Conservation (phyloP, 176 grass and related monocot species). For the Poa pratensis region DNA sequence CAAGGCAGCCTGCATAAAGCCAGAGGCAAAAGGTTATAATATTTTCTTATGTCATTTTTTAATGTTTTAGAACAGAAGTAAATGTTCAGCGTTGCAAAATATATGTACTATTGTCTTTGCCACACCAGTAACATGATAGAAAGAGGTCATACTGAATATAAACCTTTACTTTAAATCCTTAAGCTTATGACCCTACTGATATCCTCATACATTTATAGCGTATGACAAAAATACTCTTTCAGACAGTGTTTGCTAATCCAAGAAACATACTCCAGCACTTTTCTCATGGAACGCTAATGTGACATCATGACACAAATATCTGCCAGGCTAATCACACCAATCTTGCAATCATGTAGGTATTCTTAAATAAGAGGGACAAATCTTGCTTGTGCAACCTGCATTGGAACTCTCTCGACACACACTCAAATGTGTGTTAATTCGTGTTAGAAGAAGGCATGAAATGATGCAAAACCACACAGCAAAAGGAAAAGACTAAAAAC, state of each 20-base stretch:
- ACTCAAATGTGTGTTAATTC: no score
- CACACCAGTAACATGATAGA: conserved; percentile 12
- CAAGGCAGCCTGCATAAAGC: conserved; percentile 65
- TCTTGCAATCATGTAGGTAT: not conserved
- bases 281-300: not conserved
- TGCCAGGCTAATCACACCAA: not conserved
- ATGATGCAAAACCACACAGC: no score
- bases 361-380: no score
- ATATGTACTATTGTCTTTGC: conserved; percentile 7
- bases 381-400: no score
- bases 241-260: not conserved
- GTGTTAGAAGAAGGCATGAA: no score
- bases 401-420: no score
- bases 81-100: not conserved
- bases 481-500: no score
- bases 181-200: not conserved
- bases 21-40: not conserved
- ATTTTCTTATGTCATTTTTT: not conserved
- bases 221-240: not conserved
- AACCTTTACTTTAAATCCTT: no score
- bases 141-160: not conserved
- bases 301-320: not conserved
- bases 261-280: not conserved
- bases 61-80: no score
- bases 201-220: not conserved